Evolutionary conservation across 2,329 filamentous ascomycete species (phyloP).

Genomic region (Xylariaceae sp.): DNA sequence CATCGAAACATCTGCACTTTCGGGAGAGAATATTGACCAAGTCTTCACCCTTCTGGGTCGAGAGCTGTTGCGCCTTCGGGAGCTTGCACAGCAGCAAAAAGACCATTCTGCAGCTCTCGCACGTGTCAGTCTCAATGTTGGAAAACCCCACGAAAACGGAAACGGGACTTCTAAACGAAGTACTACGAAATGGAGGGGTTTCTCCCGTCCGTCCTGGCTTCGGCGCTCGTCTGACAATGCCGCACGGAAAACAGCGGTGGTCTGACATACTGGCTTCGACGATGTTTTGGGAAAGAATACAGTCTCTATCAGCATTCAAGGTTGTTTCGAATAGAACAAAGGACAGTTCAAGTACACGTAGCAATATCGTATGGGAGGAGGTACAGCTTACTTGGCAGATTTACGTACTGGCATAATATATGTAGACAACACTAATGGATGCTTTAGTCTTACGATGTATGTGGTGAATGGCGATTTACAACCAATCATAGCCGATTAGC

Average conservation of each 20-base stretch:
- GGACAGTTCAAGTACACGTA: too few species aligned
- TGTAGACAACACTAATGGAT: too few species aligned
- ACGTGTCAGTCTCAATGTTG: not conserved
- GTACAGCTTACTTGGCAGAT: too few species aligned
- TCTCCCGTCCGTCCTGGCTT: slow-evolving; percentile 18
- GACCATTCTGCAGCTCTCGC: slow-evolving; percentile 15
- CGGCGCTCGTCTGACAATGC: slow-evolving; percentile 11
- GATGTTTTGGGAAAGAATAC: too few species aligned
- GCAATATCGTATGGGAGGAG: too few species aligned
- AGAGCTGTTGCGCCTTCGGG: slow-evolving; percentile 32
- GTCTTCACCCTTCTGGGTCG: slow-evolving; percentile 32
- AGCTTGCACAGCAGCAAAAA: slow-evolving; percentile 22
- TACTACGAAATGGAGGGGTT: slow-evolving; percentile 18
- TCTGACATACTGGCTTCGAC: not conserved
- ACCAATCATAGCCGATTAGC: too few species aligned
- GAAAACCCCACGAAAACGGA: not conserved
- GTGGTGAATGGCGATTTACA: too few species aligned
- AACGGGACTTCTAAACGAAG: slow-evolving; percentile 11
- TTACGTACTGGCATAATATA: too few species aligned
- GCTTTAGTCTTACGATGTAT: too few species aligned
- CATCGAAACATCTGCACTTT: slow-evolving; percentile 34
- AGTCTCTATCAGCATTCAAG: not conserved
- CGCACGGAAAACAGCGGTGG: slow-evolving; percentile 9
- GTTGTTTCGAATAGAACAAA: not conserved
- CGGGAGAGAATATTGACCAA: slow-evolving; percentile 33